Conservation (phyloP, 176 grass and related monocot species). For the Juncus effusus region DNA sequence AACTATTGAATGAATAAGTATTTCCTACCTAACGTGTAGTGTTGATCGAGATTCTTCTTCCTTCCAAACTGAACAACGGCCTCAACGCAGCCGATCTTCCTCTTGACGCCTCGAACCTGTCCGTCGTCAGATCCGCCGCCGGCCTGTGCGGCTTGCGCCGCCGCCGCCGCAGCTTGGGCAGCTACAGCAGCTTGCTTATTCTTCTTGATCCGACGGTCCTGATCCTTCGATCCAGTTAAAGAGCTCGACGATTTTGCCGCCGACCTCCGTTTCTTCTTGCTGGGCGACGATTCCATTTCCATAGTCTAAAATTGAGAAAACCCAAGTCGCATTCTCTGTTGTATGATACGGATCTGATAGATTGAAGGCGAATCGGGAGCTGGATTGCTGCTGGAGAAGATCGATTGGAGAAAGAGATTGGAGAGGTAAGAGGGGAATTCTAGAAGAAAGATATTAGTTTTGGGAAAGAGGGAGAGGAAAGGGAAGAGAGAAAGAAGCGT, state of each 20-base stretch:
- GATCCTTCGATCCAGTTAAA: background rate
- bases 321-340: no score
- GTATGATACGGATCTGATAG: no score
- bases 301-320: background rate
- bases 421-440: background rate
- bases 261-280: constrained; percentile 21
- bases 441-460: background rate
- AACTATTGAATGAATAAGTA: no score
- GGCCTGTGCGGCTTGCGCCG: constrained; percentile 27
- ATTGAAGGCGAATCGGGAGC: no score
- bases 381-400: no score
- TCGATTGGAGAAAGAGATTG: no score
- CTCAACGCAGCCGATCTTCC: constrained; percentile 90
- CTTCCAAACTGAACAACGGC: constrained; percentile 65
- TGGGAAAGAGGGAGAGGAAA: background rate
- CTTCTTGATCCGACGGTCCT: constrained; percentile 5
- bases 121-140: constrained; percentile 36
- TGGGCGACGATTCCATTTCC: constrained; percentile 17
- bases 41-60: constrained; percentile 60
- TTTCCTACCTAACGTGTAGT: constrained; percentile 56
- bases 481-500: no score
- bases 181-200: constrained; percentile 7
- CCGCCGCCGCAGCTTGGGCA: constrained; percentile 41
- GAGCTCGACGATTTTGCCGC: constrained; percentile 8
- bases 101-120: constrained; percentile 60